Evolutionary conservation across 208 protist species (phyloP).

Genomic region (Balamuthia mandrillaris): DNA sequence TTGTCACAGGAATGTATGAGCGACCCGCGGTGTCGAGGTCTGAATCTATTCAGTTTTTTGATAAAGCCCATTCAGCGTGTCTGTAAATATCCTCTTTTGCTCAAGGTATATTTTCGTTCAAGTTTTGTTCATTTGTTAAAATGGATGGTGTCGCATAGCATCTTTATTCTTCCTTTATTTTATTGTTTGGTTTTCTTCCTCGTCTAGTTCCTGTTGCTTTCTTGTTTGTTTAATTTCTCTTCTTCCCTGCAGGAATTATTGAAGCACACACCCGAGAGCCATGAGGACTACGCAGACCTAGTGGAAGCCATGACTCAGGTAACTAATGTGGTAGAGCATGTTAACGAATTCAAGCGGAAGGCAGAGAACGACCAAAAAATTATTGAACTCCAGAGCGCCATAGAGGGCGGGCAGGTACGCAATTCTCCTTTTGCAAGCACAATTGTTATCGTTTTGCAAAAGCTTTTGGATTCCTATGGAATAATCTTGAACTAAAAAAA

Average conservation of each 20-base stretch:
- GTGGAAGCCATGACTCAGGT: background rate
- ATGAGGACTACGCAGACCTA: background rate
- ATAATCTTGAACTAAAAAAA: background rate
- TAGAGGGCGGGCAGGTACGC: background rate
- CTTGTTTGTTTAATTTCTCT: too few species aligned
- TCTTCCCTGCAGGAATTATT: background rate
- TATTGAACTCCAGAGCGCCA: background rate
- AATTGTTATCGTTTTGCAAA: too few species aligned
- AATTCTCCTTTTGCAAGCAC: too few species aligned
- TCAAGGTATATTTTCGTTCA: background rate
- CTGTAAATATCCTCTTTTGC: background rate
- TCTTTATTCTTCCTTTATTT: too few species aligned
- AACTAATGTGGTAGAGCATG: background rate
- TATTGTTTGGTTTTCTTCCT: too few species aligned
- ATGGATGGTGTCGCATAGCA: too few species aligned
- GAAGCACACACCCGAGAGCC: background rate
- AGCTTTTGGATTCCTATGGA: background rate
- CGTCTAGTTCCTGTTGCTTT: too few species aligned
- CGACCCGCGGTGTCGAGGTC: background rate
- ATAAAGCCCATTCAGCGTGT: background rate
- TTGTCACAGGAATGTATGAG: background rate
- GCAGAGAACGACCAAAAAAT: background rate
- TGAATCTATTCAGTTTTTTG: background rate
- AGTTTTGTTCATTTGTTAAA: too few species aligned
- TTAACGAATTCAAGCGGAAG: conserved; percentile 3